Base-by-base conservation (phyloP, 2,329 filamentous ascomycete genomes). In the Aspergillus sp. region DNA sequence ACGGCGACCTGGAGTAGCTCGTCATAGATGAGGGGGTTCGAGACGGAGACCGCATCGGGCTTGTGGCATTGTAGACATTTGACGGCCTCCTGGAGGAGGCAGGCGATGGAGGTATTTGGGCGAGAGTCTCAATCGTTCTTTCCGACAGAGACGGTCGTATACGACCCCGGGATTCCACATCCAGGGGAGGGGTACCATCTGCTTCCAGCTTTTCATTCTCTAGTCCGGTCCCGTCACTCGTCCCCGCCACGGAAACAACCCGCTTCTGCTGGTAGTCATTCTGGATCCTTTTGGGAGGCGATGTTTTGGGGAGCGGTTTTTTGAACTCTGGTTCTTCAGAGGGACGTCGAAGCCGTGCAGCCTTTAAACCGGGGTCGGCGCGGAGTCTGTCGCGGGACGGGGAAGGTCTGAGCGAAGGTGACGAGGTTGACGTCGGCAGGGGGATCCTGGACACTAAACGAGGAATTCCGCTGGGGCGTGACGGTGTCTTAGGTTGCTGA, bases 81-180 rank as follows among this genome's bases (percentile, higher is more conserved):
- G 91, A 92, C 8, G 85, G 81, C 57, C 88, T 86, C 61, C 87
- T 86, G 56, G 83, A 86, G 50, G 90, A 76, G 0, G 86, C 86
- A 4, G 93, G 93, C 0, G 93, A 95, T 0, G 91, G 87, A 0
- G 93, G 91, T 31, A 97, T 81, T 51, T 88, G 86, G 3, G 92
- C 85, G 6, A 97, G 80, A 0, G 92, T 96, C 74, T 96, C 92
- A 47, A 96, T 89, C 0, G 93, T 96, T 61, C 94, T 84, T 69
- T 97, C 93, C 0, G 90, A 88, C 4, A 97, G 64, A 6, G 77
- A 78, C 17, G 76, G 71, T 5, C 71, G 71, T 19, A 66, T 61
- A 54, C 70, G 70, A 41, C 69, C 73, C 43, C 73, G 66, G 47
- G 54, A 59, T 47, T 73, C 66, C 54, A 52, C 54, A 41, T 69